phyloP scores from a whole-genome alignment of 2,329 filamentous ascomycete genomes.

The Lecanicillium sp. region DNA sequence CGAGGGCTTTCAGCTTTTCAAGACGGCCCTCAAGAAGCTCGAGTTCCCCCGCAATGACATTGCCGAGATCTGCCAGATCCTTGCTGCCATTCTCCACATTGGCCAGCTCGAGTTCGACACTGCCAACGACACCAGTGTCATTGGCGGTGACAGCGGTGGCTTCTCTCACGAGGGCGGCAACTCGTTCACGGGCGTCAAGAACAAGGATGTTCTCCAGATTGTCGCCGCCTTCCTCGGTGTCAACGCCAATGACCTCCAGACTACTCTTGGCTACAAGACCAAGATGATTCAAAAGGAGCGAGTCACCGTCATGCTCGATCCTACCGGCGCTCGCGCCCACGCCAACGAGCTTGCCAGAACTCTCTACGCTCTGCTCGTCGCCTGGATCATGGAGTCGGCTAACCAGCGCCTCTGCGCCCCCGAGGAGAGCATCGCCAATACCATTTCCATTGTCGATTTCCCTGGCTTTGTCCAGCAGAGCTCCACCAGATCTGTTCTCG shows the following conservation, averaged over 20 bases:
- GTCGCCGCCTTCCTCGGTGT: conserved; percentile 95
- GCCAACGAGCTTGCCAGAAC: conserved; percentile 92
- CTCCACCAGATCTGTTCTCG: conserved; percentile 76
- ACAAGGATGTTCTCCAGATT: conserved; percentile 81
- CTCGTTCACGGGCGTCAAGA: conserved; percentile 79
- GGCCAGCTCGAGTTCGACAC: conserved; percentile 92
- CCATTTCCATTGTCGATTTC: conserved; percentile 91
- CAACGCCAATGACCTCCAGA: conserved; percentile 72
- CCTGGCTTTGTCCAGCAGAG: conserved; percentile 85
- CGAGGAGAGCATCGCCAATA: conserved; percentile 87
- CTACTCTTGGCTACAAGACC: conserved; percentile 88
- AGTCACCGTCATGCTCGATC: conserved; percentile 97
- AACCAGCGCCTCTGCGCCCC: conserved; percentile 84
- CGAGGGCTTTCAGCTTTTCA: conserved; percentile 95
- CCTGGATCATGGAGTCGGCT: conserved; percentile 87
- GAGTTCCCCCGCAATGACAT: conserved; percentile 93
- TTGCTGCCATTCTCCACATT: conserved; percentile 93
- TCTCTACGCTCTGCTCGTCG: conserved; percentile 87
- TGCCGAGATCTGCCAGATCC: conserved; percentile 90
- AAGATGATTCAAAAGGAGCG: conserved; percentile 94
- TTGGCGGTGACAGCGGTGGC: conserved; percentile 86
- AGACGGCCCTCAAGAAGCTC: conserved; percentile 86
- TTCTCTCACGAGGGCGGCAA: conserved; percentile 94
- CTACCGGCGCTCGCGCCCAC: conserved; percentile 80
- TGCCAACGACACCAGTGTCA: conserved; percentile 69